Base-by-base conservation (phyloP, 2,329 filamentous ascomycete species). In the Fusarium dlaminii region DNA sequence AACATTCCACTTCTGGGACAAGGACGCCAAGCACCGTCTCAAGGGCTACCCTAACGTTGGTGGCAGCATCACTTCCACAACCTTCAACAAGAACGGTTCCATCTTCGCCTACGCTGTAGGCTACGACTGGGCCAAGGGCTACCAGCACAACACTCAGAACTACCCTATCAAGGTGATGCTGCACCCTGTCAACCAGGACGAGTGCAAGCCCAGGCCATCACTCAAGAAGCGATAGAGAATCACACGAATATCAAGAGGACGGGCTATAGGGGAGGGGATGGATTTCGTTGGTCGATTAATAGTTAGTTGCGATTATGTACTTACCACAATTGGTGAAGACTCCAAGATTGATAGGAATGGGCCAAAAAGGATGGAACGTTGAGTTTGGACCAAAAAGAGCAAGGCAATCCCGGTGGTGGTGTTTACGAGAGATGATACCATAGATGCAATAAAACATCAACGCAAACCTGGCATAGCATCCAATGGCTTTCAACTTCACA, bases 71-170 rank as follows among this genome's bases (percentile, higher is more conserved):
- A 93, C 93, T 13, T 89, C 94, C 30, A 98, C 95, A 5, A 93
- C 91, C n/a, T 99, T 99, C 87, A 97, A 95, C 85, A 90, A 91
- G 78, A 92, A 88, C 66, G 96, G 96, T 59, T 92, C 84, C 80
- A 94, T 96, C 79, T 96, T 96, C 80, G 94, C 94, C 22, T 96
- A 96, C 78, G 94, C 95, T 32, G 90, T 98, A 54, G 95, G 94
- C 81, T 99, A 99, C 82, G 96, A 99, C 85, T 99, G 96, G 96
- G 95, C 93, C 85, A 98, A 99, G 87, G 96, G 96, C 22, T 98
- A 96, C 85, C 90, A 93, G 74, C 90, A 87, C 75, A 98, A 98
- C 84, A 96, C 87, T 32, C 90, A 91, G 65, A 88, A 88, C 75
- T 91, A 90, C 68, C 90, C 93, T 14, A 93, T 90, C 82, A 96